Base-by-base conservation (phyloP, 2,329 filamentous ascomycete genomes). In the Ascomycota sp. region DNA sequence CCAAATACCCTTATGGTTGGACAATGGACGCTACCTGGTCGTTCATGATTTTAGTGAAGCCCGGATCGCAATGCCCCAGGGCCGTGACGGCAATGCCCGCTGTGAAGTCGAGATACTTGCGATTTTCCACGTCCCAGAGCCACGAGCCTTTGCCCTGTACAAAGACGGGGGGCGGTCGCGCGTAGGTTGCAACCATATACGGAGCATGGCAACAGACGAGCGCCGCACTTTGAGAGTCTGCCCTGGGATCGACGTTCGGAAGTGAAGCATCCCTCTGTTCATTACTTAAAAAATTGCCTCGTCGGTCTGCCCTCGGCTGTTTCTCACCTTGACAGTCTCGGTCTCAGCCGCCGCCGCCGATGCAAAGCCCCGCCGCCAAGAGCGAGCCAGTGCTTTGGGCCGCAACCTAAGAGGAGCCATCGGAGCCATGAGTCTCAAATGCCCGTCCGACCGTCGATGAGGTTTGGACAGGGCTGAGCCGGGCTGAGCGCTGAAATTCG, bases 181-280 rank as follows among this genome's bases (percentile, higher is more conserved):
- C 73, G 54, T 98, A 98, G 31, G 89, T 98, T 2, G 83, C 76
- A 20, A 98, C 79, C 86, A 98, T 95, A 56, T 74, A 95, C 3
- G 79, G 77, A 21, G 74, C 65, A 43, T 83, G 73, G 36, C 80
- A 69, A 40, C 70, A 64, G 38, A 93, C 69, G 35, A 93, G 65
- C 20, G 72, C 65, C 22, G 72, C 68, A 38, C 80, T 91, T 42
- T 70, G 59, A 1, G 82, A 89, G 51, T 82, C 75, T 28, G 67
- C 43, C 10, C 71, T 46, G 23, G 82, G 81, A 45, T 91, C 82
- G 29, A 77, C 65, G 40, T 76, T 81, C 8, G 76, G 62, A 9
- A 61, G 40, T 29, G 45, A 34, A 20, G 50, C 48, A 28, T 53
- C 48, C 30, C 43, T 42, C 46, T 43, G 21, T 12, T n/a, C 6